Conservation (phyloP, 331 rosid genomes). For the Pyrus hybrid region DNA sequence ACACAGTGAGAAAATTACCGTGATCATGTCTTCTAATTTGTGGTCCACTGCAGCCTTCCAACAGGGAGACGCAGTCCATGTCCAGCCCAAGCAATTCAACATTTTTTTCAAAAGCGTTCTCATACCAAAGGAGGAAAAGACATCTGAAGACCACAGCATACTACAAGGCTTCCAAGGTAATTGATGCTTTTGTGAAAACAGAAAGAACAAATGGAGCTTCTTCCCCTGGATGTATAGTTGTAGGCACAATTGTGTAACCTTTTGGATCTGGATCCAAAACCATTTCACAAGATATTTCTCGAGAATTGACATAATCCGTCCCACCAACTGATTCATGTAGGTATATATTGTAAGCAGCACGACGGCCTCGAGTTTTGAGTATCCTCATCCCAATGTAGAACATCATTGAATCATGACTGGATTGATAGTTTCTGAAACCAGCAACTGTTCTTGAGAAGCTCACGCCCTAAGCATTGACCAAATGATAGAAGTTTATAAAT, state of each 20-base stretch:
- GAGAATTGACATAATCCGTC: constrained; percentile 90
- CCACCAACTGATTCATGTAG: constrained; percentile 98
- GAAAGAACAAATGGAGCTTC: constrained; percentile 99
- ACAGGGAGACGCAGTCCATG: constrained; percentile 18
- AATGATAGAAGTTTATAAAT: constrained; percentile 3
- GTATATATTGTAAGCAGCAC: constrained; percentile 90
- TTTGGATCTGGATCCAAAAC: constrained; percentile 96
- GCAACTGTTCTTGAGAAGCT: constrained; percentile 96
- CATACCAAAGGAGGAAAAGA: constrained; percentile 15
- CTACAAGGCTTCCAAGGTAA: constrained; percentile 81
- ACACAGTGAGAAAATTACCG: constrained; percentile 29
- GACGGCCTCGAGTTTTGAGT: constrained; percentile 93
- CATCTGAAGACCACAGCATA: constrained; percentile 15
- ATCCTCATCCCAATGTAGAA: constrained; percentile 98
- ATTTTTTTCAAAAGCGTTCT: constrained; percentile 22
- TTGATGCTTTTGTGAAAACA: constrained; percentile 93
- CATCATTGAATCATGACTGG: constrained; percentile 95
- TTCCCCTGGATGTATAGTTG: constrained; percentile 99
- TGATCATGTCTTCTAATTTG: neutral
- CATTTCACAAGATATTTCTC: constrained; percentile 99
- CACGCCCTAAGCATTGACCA: constrained; percentile 60
- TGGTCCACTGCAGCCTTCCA: constrained; percentile 15
- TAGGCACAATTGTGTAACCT: constrained; percentile 97
- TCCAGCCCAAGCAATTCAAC: constrained; percentile 53
- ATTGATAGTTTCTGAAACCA: constrained; percentile 93